Evolutionary conservation across 2,329 filamentous ascomycete genomes (phyloP).

Genomic region (Aureobasidium sp.): DNA sequence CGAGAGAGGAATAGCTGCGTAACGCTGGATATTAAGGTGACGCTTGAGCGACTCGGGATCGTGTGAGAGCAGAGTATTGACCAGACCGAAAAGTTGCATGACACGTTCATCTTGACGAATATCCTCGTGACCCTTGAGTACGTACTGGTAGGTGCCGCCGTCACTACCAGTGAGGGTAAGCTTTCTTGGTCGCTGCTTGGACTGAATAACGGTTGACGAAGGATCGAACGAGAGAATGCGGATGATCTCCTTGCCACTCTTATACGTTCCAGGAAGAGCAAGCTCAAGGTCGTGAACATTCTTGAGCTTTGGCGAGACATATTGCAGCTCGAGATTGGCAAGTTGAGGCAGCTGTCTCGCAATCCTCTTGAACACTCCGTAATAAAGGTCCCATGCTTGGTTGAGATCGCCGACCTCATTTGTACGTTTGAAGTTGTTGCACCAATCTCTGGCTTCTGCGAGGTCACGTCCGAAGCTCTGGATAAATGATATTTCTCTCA

Average conservation of each 20-base stretch:
- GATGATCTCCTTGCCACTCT: slow-evolving; percentile 69
- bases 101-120: slow-evolving; percentile 98
- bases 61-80: slow-evolving; percentile 88
- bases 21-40: slow-evolving; percentile 91
- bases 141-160: slow-evolving; percentile 76
- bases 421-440: slow-evolving; percentile 81
- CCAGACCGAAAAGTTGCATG: slow-evolving; percentile 97
- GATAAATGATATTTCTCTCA: slow-evolving; percentile 92
- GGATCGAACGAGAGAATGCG: slow-evolving; percentile 84
- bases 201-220: slow-evolving; percentile 85
- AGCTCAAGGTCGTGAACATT: slow-evolving; percentile 78
- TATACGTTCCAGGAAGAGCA: slow-evolving; percentile 91
- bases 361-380: slow-evolving; percentile 95
- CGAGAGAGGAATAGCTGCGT: slow-evolving; percentile 92
- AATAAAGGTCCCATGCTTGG: slow-evolving; percentile 98
- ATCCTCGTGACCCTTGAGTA: slow-evolving; percentile 98
- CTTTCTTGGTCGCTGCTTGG: slow-evolving; percentile 91
- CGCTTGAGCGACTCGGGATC: slow-evolving; percentile 96
- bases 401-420: slow-evolving; percentile 90
- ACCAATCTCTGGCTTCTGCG: slow-evolving; percentile 92
- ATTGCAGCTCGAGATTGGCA: slow-evolving; percentile 86
- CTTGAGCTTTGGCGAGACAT: slow-evolving; percentile 91
- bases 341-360: slow-evolving; percentile 86
- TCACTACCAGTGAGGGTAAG: slow-evolving; percentile 84
- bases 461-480: slow-evolving; percentile 95